Conservation (phyloP, 1,284 basidiomycete genomes). For the Boletus subluridellus region DNA sequence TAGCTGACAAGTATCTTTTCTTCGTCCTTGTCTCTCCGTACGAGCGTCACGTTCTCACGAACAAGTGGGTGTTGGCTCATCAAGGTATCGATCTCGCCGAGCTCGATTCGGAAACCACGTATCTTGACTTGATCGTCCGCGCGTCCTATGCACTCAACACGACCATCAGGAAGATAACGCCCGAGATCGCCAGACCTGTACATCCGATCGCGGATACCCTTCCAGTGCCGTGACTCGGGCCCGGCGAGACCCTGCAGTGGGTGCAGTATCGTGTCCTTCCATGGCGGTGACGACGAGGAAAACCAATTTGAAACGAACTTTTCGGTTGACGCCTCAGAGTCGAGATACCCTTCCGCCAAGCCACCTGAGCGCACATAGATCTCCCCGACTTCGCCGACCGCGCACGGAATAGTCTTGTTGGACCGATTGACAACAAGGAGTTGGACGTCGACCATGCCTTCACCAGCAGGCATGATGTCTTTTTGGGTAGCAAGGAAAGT, state of each 20-base stretch:
- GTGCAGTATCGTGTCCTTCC: slow-evolving; percentile 70
- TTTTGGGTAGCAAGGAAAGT: slow-evolving; percentile 95
- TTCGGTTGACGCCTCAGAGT: slow-evolving; percentile 78
- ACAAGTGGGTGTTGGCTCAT: slow-evolving; percentile 92
- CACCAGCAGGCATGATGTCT: slow-evolving; percentile 97
- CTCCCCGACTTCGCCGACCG: slow-evolving; percentile 96
- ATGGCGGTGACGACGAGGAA: slow-evolving; percentile 45
- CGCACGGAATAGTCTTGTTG: slow-evolving; percentile 85
- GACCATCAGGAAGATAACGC: slow-evolving; percentile 89
- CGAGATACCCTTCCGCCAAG: slow-evolving; percentile 93
- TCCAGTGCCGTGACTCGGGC: slow-evolving; percentile 81
- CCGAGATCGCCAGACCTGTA: slow-evolving; percentile 97
- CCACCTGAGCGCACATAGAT: slow-evolving; percentile 98
- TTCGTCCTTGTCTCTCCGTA: slow-evolving; percentile 97
- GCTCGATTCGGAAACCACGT: slow-evolving; percentile 97
- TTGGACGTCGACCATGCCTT: slow-evolving; percentile 98
- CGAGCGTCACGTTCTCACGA: slow-evolving; percentile 95
- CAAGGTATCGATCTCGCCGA: slow-evolving; percentile 98
- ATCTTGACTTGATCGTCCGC: slow-evolving; percentile 99
- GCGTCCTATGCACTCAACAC: slow-evolving; percentile 95
- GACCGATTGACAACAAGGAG: slow-evolving; percentile 95
- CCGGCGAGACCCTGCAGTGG: slow-evolving; percentile 56
- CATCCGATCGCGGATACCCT: slow-evolving; percentile 97
- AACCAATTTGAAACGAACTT: slow-evolving; percentile 97
- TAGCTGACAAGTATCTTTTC: slow-evolving; percentile 99